Evolutionary conservation across 1,139 yeast species (phyloP).

Genomic region (Kodamaea ohmeri): DNA sequence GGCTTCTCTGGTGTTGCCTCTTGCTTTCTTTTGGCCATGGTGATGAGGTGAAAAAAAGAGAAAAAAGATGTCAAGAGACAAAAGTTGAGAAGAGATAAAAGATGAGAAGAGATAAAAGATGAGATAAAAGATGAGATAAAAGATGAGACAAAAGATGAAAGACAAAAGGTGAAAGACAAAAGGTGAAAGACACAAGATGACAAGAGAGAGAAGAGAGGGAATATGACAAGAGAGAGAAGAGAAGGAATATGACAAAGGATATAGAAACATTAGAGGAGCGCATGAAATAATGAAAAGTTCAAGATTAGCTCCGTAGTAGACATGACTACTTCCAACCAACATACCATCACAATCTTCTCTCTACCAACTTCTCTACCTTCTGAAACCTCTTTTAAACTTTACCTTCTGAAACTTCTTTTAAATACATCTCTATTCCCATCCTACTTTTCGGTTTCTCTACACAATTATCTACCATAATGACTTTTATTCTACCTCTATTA

Average conservation of each 20-base stretch:
- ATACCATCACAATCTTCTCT: too few relatives aligned
- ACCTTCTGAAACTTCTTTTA: too few relatives aligned
- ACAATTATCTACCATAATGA: not conserved
- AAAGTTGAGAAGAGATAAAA: not conserved
- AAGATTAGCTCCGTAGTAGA: too few relatives aligned
- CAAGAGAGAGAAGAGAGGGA: not conserved
- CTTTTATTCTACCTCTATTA: conserved; percentile 11
- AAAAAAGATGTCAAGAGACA: conserved; percentile 1
- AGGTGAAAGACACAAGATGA: not conserved
- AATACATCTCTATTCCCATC: too few relatives aligned
- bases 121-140: not conserved
- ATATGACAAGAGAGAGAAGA: not conserved
- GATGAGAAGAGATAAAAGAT: not conserved
- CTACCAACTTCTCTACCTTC: too few relatives aligned
- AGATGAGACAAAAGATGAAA: too few relatives aligned
- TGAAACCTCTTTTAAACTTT: too few relatives aligned
- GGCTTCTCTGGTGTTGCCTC: conserved; percentile 21
- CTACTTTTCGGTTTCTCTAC: not conserved
- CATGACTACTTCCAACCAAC: too few relatives aligned
- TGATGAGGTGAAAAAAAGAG: not conserved
- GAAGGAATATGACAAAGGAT: not conserved
- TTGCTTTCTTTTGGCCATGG: conserved; percentile 29
- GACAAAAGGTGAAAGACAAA: too few relatives aligned
- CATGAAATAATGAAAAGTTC: too few relatives aligned
- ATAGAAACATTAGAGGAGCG: too few relatives aligned